Base-by-base conservation (phyloP, 345 rosid species). In the Populus tremula region DNA sequence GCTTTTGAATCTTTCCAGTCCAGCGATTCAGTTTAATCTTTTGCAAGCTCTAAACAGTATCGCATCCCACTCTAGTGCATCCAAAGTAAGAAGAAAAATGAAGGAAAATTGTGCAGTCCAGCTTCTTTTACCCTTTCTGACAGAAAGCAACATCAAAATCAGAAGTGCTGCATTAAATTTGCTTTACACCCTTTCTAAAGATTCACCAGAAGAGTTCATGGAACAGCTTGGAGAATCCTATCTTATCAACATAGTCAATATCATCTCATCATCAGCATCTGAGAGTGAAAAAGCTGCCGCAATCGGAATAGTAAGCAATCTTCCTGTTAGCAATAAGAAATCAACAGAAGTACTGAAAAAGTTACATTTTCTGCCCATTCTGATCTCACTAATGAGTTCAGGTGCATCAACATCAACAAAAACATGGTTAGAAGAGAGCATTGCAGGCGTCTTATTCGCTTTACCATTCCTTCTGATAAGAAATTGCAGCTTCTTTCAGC, bases 41-140 rank as follows among this genome's bases (percentile, higher is more conserved):
- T 76, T 91, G 39, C 86, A 87, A 69, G 93, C 93, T 36, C 91
- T 91, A 61, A 83, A 87, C 71, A 88, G 84, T 80, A 86, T 90
- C 63, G 87, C 92, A 63, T 70, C 84, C 17, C 92, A 90, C 84
- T 54, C 87, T 67, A 78, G 79, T 29, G 93, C 96, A 29, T 79
- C 88, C 59, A 83, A 84, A 71, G 85, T 90, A 11, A 81, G 90
- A 74, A 86, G 85, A 69, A 90, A 86, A 76, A 90, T 91, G 93
- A 88, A 84, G 78, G 90, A 90, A 86, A 90, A 82, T 71, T 84
- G 92, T 14, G 91, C 90, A 9, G 62, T 88, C 66, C 92, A 84
- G 83, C 89, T 91, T 53, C 90, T 91, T 16, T 79, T 90, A 54
- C 96, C 93, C n/a, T 91, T 91, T 35, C 81, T 91, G 33, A 71